phyloP scores from a whole-genome alignment of 208 protist species.

The Leptomonas seymouri region DNA sequence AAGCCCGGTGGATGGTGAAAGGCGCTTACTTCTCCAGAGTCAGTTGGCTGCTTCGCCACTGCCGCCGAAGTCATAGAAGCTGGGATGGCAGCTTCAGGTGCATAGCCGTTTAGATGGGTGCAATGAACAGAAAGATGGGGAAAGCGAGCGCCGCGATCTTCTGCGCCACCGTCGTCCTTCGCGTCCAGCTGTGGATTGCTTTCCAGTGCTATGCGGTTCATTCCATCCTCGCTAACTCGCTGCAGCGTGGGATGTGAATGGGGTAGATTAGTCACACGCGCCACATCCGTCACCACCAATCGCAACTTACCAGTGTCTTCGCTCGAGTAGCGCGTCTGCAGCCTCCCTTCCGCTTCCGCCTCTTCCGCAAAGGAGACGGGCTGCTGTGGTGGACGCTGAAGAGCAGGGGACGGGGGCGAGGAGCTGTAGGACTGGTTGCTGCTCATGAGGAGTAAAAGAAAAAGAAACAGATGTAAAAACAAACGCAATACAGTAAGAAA shows the following conservation, averaged over 20 bases:
- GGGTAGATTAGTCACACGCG: neutral
- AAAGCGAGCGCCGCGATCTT: neutral
- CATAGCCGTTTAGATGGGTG: no score
- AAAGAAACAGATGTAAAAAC: neutral
- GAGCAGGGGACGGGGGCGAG: conserved; percentile 5
- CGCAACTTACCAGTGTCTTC: neutral
- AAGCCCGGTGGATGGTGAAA: neutral
- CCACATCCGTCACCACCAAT: neutral
- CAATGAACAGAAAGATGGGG: neutral
- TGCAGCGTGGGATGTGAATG: neutral
- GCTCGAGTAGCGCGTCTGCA: neutral
- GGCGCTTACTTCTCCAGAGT: neutral
- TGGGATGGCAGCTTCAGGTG: no score
- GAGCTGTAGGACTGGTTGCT: conserved; percentile 1
- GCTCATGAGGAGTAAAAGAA: conserved; percentile 3
- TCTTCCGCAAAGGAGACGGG: neutral
- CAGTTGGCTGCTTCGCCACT: neutral
- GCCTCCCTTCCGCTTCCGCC: neutral
- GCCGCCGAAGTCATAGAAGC: no score
- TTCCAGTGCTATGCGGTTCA: neutral
- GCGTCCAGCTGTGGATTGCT: neutral
- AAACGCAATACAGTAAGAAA: neutral
- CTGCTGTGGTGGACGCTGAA: neutral
- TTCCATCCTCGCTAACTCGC: conserved; percentile 13
- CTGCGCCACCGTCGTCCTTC: neutral